Evolutionary conservation across 495 filamentous ascomycete species (phyloP).

Genomic region (Parachaetomium inaequale): DNA sequence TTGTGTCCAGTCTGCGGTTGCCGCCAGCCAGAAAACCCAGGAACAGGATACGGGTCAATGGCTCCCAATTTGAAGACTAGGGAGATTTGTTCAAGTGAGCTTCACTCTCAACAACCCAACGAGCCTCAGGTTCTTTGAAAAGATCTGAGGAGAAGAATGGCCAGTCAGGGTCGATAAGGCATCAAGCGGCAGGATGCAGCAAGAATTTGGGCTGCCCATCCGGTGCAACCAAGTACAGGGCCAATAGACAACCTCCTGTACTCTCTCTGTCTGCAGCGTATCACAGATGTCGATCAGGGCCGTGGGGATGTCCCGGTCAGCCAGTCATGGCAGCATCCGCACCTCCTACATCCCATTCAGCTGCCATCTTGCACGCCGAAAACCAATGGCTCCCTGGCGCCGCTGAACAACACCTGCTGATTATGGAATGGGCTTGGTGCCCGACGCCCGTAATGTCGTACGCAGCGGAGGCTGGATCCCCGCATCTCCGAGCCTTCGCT

Average conservation of each 20-base stretch:
- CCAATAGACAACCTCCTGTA: neutral
- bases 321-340: neutral
- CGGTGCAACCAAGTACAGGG: neutral
- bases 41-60: no score
- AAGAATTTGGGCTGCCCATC: neutral
- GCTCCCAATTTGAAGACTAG: no score
- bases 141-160: no score
- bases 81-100: no score
- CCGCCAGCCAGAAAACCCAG: no score
- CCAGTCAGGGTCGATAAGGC: no score
- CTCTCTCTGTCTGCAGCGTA: neutral
- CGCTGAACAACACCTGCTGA: neutral
- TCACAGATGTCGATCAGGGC: neutral
- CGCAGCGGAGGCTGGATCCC: neutral
- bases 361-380: conserved; percentile 6
- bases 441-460: neutral
- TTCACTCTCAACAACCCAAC: no score
- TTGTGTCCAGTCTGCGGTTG: neutral
- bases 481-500: neutral
- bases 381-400: neutral
- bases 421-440: conserved; percentile 3
- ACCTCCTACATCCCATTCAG: conserved; percentile 5
- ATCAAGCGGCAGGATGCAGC: neutral
- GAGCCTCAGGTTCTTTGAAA: no score
- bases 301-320: neutral